A percentile compares a stretch with the other conserved stretches of the same genome.
Conservation (phyloP, 2,329 filamentous ascomycete genomes). For the Sporothrix variecibatus region DNA sequence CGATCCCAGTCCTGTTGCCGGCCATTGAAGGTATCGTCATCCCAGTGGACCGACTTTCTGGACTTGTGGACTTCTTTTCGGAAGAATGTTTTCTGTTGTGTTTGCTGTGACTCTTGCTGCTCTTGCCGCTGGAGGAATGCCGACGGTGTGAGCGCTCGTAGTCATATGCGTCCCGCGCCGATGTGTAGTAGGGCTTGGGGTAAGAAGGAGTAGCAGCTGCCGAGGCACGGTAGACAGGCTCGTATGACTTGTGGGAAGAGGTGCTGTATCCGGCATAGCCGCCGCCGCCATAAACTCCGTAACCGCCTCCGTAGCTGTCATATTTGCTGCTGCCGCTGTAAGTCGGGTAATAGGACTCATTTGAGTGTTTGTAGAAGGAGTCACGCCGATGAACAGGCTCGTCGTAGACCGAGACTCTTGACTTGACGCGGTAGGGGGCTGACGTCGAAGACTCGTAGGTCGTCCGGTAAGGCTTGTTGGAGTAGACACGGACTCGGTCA, state of each 20-base stretch:
- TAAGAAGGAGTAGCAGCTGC: neutral
- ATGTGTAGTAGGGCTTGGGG: neutral
- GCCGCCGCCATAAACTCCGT: neutral
- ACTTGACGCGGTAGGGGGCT: neutral
- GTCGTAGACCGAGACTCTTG: neutral
- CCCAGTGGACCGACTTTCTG: constrained; percentile 14
- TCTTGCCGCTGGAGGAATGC: neutral
- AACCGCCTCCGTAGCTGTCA: too few relatives aligned
- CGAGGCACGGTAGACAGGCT: neutral
- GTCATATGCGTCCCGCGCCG: neutral
- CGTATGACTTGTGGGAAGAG: neutral
- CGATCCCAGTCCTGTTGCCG: neutral
- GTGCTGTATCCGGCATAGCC: neutral
- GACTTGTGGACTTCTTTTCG: neutral
- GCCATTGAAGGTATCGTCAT: constrained; percentile 3
- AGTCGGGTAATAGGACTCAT: neutral
- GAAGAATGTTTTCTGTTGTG: neutral
- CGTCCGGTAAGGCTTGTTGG: neutral
- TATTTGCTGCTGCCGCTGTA: too few relatives aligned
- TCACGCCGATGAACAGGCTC: neutral
- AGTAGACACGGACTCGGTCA: neutral
- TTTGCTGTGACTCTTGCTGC: neutral
- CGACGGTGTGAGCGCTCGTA: neutral
- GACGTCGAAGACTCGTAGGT: neutral
- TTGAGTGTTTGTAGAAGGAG: neutral